phyloP scores from a whole-genome alignment of 306 rosid species.

The Betula pendula region DNA sequence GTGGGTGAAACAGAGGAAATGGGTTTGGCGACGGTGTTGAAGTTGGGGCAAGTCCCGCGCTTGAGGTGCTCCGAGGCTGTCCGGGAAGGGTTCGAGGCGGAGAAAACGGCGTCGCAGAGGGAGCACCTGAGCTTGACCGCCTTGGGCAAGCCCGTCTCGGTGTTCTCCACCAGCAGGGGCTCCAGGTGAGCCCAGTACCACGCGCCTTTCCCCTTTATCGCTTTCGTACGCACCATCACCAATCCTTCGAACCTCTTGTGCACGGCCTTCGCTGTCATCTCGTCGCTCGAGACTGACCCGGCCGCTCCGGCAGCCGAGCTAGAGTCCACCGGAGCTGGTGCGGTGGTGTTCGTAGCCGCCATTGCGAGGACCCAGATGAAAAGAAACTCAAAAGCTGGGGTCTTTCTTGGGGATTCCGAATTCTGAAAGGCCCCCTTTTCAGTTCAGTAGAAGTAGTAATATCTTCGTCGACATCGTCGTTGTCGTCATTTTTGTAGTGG shows the following conservation, averaged over 20 bases:
- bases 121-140: slow-evolving; percentile 91
- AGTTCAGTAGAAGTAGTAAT: neutral
- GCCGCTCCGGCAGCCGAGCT: slow-evolving; percentile 31
- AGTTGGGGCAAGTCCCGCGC: slow-evolving; percentile 95
- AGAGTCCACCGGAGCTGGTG: slow-evolving; percentile 43
- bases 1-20: slow-evolving; percentile 75
- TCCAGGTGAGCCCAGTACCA: slow-evolving; percentile 97
- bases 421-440: slow-evolving; percentile 12
- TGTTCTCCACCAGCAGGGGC: slow-evolving; percentile 63
- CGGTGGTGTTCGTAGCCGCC: slow-evolving; percentile 61
- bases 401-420: neutral
- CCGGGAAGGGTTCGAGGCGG: slow-evolving; percentile 91
- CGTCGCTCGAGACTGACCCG: slow-evolving; percentile 43
- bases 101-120: slow-evolving; percentile 86
- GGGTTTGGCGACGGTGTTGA: slow-evolving; percentile 61
- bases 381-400: neutral
- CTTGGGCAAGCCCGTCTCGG: slow-evolving; percentile 76
- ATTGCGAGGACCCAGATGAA: slow-evolving; percentile 36
- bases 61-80: slow-evolving; percentile 97
- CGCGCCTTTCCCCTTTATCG: slow-evolving; percentile 93
- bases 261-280: slow-evolving; percentile 63
- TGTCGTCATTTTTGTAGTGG: slow-evolving; percentile 13
- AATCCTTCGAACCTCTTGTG: slow-evolving; percentile 83
- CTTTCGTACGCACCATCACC: slow-evolving; percentile 77
- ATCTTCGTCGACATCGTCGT: slow-evolving; percentile 8